Conservation (phyloP, 2,329 filamentous ascomycete genomes). For the Apiospora pterosperma region DNA sequence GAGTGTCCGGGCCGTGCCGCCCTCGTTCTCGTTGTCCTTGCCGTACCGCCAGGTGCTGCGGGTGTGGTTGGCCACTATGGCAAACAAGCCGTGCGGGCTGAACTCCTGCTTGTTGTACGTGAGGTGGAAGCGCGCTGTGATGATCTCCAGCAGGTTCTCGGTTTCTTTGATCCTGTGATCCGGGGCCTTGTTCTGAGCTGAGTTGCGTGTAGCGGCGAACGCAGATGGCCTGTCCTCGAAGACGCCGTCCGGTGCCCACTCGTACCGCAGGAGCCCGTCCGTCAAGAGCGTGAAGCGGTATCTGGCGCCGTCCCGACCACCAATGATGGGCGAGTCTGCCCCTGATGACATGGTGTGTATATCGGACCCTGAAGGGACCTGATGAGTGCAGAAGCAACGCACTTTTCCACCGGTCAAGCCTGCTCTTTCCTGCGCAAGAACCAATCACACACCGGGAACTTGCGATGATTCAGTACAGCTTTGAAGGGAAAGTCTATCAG, state of each 20-base stretch:
- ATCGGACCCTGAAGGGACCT: background rate
- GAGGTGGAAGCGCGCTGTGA: slow-evolving; percentile 51
- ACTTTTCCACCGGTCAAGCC: background rate
- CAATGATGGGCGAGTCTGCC: background rate
- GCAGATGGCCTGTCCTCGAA: slow-evolving; percentile 63
- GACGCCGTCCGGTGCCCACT: slow-evolving; percentile 56
- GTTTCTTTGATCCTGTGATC: slow-evolving; percentile 45
- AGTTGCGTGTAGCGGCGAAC: slow-evolving; percentile 53
- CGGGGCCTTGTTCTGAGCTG: slow-evolving; percentile 36
- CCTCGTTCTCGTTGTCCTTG: slow-evolving; percentile 24
- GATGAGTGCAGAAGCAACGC: background rate
- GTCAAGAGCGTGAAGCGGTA: slow-evolving; percentile 60
- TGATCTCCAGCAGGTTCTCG: slow-evolving; percentile 48
- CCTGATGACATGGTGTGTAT: background rate
- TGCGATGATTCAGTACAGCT: background rate
- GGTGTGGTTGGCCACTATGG: slow-evolving; percentile 39
- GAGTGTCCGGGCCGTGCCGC: slow-evolving; percentile 50
- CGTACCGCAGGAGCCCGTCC: slow-evolving; percentile 55
- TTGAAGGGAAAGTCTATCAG: background rate
- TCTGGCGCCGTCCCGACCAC: background rate
- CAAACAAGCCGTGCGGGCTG: slow-evolving; percentile 43
- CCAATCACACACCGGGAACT: background rate
- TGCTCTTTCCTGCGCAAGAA: background rate
- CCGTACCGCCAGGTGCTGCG: slow-evolving; percentile 49
- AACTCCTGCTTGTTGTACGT: slow-evolving; percentile 57